Base-by-base conservation (phyloP, 164 flowering plant species). In the Sedum album region DNA sequence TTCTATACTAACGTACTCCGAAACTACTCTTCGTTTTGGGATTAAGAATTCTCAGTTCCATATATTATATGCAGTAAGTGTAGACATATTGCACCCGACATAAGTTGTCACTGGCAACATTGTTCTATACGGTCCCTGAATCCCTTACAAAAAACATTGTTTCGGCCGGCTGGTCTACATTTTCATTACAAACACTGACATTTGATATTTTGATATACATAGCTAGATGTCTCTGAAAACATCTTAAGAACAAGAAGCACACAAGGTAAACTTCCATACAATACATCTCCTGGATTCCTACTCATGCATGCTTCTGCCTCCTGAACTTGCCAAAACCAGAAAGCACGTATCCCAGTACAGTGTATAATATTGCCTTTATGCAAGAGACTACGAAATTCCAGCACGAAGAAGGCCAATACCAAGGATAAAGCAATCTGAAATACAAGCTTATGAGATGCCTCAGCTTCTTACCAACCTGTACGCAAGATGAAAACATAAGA, bases 351-450 rank as follows among this genome's bases (percentile, higher is more conserved):
- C 82, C 65, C 74, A 85, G 20, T 11, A 93, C 21, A 28, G 93
- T 80, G 78, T 77, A 81, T 0, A 89, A 38, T 35, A 93, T 48
- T 0, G 95, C 85, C 42, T 64, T 76, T 36, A 81, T 68, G 79
- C 93, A 86, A 9, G 90, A 77, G 2, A 79, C 30, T 31, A 87
- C 38, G 68, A 94, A 94, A 80, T 91, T 87, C 97, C 99, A 94
- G 80, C 92, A 91, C 18, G 99, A 94, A 0, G 93, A 94, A 8
- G 99, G 99, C 99, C 97, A 94, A 71, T 86, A 94, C 96, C 99
- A 94, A 14, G 97, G 99, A 76, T 94, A 94, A 4, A 91, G 79
- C 76, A 94, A 73, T 66, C 97, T 80, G 75, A 91, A 94, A 71
- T 88, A 91, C 66, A 90, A 72, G 66, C 97, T 94, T 72, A 94